Percentiles rank a stretch among this genome's conserved stretches.
Conservation (phyloP, 495 filamentous ascomycete genomes). For the Tuber borchii region DNA sequence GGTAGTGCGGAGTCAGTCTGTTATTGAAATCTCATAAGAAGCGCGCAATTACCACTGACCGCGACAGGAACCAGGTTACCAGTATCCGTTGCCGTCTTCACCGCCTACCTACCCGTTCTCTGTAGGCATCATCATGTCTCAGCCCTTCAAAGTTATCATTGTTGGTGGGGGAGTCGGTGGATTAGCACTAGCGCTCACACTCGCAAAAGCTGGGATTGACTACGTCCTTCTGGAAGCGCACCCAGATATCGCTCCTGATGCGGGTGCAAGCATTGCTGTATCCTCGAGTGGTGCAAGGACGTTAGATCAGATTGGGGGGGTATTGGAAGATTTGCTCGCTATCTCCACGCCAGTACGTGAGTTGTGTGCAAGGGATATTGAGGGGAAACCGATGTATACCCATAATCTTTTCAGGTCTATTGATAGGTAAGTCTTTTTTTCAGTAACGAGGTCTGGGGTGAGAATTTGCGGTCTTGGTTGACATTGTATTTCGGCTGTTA, state of each 20-base stretch:
- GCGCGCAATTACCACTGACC: too few relatives aligned
- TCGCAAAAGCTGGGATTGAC: slow-evolving; percentile 47
- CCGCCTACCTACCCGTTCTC: neutral
- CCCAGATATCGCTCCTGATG: slow-evolving; percentile 42
- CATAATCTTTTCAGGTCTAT: slow-evolving; percentile 29
- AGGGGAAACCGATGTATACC: slow-evolving; percentile 14
- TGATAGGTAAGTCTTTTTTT: slow-evolving; percentile 24
- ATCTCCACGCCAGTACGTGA: slow-evolving; percentile 18
- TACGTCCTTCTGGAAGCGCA: slow-evolving; percentile 49
- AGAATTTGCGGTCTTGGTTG: slow-evolving; percentile 7
- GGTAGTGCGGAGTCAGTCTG: too few relatives aligned
- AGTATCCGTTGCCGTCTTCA: too few relatives aligned
- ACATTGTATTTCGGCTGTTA: slow-evolving; percentile 13
- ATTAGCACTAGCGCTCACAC: slow-evolving; percentile 48
- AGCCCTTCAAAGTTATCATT: slow-evolving; percentile 49
- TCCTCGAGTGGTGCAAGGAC: slow-evolving; percentile 44
- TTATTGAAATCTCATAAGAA: too few relatives aligned
- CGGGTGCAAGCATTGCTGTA: slow-evolving; percentile 45
- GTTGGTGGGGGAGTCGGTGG: slow-evolving; percentile 52
- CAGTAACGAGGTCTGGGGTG: slow-evolving; percentile 37
- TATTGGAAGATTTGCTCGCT: slow-evolving; percentile 41
- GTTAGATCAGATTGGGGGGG: slow-evolving; percentile 48
- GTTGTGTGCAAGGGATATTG: neutral
- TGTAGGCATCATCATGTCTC: neutral
- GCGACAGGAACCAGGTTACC: neutral